Evolutionary conservation across 495 filamentous ascomycete genomes (phyloP), one percentile per base, ranked within the genome.

Genomic region (Tuber aestivum): DNA sequence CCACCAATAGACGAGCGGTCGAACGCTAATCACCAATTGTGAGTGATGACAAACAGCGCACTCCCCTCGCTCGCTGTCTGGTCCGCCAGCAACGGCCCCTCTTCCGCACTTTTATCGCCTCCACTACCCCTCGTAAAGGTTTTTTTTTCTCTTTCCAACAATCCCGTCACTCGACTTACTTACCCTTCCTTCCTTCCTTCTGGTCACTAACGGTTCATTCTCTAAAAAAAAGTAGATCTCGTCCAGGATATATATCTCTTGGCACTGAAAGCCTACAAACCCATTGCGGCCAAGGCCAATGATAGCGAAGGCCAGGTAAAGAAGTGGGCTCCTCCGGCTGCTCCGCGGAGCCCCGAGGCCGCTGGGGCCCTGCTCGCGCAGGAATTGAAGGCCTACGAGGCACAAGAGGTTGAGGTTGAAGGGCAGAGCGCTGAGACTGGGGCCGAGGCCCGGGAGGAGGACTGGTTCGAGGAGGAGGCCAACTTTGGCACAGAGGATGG

Each of bases 191-290:
- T n/a, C 32, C 70, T 20, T 23, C 70, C 44, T 35, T 41, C 41
- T 70, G 74, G 74, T 41, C 70, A 75, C 84, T 82, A 82, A 84
- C 80, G 41, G 74, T 75, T 78, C 14, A 16, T 44, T 48, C 69
- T 69, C 21, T 35, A 40, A 70, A 77, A 98, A 40, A 70, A 77
- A 98, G 96, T 91, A 87, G 95, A 99, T 86, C 88, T 95, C 78
- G 91, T 99, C 79, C 95, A 97, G 86, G 95, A 97, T 79, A 90
- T 99, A 82, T 99, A 98, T 89, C 91, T 99, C 81, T 89, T 89
- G 80, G 95, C 97, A 85, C 90, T 99, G 81, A 94, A 93, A 85
- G 88, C 89, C 85, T 97, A 95, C 91, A 99, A 97, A 88, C 88
- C 92, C 50, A 86, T 91, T 35, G 88, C 91, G 71, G 81, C 94